Base-by-base conservation (phyloP, 2,329 filamentous ascomycete species). In the Aureobasidium sp. region DNA sequence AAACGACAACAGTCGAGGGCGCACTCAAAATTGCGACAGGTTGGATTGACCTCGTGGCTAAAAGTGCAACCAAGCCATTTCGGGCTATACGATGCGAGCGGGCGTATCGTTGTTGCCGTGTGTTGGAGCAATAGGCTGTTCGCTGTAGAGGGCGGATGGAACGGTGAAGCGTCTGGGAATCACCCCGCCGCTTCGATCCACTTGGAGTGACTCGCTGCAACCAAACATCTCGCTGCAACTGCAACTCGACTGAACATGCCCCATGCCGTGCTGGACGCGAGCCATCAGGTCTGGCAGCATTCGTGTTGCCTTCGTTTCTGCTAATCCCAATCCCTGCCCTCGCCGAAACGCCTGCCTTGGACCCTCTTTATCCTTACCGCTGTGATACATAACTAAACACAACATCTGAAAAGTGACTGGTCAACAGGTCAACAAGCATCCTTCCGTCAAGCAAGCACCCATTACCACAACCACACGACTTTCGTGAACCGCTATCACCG, bases 271-370 rank as follows among this genome's bases (percentile, higher is more conserved):
- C 32, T 44, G 26, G 37, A 39, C 32, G 55, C 44, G 55, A 59
- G 55, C 55, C 42, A 59, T 39, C 55, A 59, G 42, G 55, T 29
- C 44, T 59, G 55, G 55, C 42, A 58, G 55, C 55, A n/a, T 39
- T 23, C 42, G 55, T 47, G 48, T 41, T 34, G 51, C 37, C 7
- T 59, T 34, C 27, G 10, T 59, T 59, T 20, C 23, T 39, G 17
- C 34, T 42, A 37, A 29, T 36, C 32, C 29, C 55, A 37, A 48
- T 44, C 34, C 41, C 55, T 59, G 41, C 32, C 15, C 32, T 48
- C 29, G 10, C 32, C 32, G 55, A 39, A 37, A 27, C 41, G 42
- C 42, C 42, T 48, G 55, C 32, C 4, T 20, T 48, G 23, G 29
- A 34, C 55, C 55, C 42, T 37, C 41, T 42, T 27, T 39, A 36